These are phyloP conservation scores for Blastomyces parvus DNA, from an alignment of 2,329 filamentous ascomycete genomes.

Conservation along the genomic window DNA sequence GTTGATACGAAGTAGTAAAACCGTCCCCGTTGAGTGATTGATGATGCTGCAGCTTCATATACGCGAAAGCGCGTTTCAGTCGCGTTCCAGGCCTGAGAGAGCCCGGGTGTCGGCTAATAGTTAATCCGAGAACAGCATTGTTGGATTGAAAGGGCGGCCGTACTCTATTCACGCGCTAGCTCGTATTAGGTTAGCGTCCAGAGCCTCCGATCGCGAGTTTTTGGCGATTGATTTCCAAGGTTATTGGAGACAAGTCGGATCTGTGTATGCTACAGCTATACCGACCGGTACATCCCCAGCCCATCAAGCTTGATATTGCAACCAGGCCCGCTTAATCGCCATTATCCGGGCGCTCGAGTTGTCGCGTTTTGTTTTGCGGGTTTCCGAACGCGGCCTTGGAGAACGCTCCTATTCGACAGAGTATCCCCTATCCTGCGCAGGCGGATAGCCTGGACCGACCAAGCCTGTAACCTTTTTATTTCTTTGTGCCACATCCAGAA, in stretches of 20 bases:
- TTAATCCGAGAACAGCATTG: background rate
- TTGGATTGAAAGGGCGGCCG: background rate
- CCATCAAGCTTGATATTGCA: background rate
- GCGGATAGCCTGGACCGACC: constrained; percentile 11
- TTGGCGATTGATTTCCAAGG: constrained; percentile 10
- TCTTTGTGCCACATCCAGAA: constrained; percentile 22
- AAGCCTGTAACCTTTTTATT: constrained; percentile 15
- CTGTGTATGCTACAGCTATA: background rate
- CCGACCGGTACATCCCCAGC: background rate
- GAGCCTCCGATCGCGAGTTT: constrained; percentile 16
- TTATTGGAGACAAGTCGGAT: background rate
- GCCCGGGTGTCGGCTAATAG: too few species aligned
- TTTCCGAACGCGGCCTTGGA: background rate
- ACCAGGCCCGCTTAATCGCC: background rate
- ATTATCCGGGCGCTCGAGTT: background rate
- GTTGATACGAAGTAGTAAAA: too few species aligned
- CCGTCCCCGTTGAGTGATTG: too few species aligned
- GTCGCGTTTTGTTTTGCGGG: background rate
- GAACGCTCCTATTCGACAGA: constrained; percentile 7
- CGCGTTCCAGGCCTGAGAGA: background rate
- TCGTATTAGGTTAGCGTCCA: constrained; percentile 12
- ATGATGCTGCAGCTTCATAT: background rate
- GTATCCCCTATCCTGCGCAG: constrained; percentile 6
- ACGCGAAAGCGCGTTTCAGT: background rate
- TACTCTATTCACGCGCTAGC: constrained; percentile 1